phyloP scores from a whole-genome alignment of 208 protist species.

The Acanthamoeba triangularis region DNA sequence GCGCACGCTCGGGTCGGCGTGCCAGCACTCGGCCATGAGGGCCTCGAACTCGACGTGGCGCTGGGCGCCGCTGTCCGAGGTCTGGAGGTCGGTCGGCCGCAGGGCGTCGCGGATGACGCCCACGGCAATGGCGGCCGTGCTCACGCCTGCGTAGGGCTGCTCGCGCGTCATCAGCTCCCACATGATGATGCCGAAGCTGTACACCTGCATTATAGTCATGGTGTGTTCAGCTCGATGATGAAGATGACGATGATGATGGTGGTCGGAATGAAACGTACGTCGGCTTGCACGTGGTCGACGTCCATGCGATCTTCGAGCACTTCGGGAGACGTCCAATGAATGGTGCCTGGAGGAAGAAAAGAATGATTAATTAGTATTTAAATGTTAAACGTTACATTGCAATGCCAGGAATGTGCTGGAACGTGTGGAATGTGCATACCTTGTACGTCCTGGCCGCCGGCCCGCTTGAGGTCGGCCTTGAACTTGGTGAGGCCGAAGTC shows the following conservation, averaged over 20 bases:
- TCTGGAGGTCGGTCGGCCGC: conserved; percentile 8
- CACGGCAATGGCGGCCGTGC: conserved; percentile 56
- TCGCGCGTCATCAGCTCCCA: conserved; percentile 52
- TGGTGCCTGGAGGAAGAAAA: conserved; percentile 37
- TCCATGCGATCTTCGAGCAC: conserved; percentile 40
- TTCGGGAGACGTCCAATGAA: conserved; percentile 73
- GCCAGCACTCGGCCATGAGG: conserved; percentile 59
- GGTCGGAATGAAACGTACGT: not conserved
- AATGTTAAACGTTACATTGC: not conserved
- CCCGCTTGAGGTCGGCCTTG: conserved; percentile 24
- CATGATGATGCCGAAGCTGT: conserved; percentile 43
- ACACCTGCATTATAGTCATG: not conserved
- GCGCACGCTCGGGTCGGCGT: conserved; percentile 14
- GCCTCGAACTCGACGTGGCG: not conserved
- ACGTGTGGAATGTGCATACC: not conserved
- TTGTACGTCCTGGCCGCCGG: not conserved
- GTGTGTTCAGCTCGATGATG: not conserved
- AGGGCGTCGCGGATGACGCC: conserved; percentile 58
- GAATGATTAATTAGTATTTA: too few relatives aligned
- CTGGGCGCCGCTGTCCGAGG: not conserved
- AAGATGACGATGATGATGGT: not conserved
- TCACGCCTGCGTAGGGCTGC: conserved; percentile 7
- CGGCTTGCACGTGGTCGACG: conserved; percentile 15
- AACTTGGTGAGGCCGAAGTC: conserved; percentile 19
- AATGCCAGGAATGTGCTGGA: not conserved